These are phyloP conservation scores for Fraxinus floribunda DNA, from an alignment of 305 asterid genomes.

Conservation along the genomic window DNA sequence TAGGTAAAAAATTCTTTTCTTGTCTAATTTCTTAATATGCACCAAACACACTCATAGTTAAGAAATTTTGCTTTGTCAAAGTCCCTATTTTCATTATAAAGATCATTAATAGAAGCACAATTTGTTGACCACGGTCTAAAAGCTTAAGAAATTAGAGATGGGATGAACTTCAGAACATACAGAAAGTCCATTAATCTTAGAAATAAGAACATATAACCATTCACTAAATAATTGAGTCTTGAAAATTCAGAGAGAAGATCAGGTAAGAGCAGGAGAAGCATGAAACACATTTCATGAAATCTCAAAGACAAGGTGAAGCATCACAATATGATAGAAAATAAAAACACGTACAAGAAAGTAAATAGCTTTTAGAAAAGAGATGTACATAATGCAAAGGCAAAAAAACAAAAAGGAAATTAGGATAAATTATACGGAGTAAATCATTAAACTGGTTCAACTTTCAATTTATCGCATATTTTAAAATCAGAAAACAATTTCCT, in stretches of 20 bases:
- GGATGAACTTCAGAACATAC: not conserved
- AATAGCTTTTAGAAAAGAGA: conserved; percentile 6
- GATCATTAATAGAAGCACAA: not conserved
- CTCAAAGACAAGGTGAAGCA: conserved; percentile 1
- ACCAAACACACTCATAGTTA: not conserved
- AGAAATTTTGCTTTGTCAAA: not conserved
- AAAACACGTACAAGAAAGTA: not conserved
- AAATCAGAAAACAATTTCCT: not conserved
- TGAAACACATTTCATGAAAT: not conserved
- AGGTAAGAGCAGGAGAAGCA: not conserved
- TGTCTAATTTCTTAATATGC: no score
- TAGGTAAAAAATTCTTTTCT: not conserved
- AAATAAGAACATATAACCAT: not conserved
- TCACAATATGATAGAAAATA: not conserved
- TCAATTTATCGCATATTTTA: conserved; percentile 2
- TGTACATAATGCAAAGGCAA: not conserved
- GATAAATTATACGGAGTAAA: not conserved
- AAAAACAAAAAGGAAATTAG: not conserved
- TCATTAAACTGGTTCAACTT: not conserved
- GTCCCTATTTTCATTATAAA: not conserved
- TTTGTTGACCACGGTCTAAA: not conserved
- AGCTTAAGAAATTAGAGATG: not conserved
- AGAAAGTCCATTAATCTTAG: not conserved
- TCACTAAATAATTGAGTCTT: not conserved
- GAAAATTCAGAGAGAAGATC: conserved; percentile 9